Conservation (phyloP, 1,139 yeast species). For the Geotrichum reessii region DNA sequence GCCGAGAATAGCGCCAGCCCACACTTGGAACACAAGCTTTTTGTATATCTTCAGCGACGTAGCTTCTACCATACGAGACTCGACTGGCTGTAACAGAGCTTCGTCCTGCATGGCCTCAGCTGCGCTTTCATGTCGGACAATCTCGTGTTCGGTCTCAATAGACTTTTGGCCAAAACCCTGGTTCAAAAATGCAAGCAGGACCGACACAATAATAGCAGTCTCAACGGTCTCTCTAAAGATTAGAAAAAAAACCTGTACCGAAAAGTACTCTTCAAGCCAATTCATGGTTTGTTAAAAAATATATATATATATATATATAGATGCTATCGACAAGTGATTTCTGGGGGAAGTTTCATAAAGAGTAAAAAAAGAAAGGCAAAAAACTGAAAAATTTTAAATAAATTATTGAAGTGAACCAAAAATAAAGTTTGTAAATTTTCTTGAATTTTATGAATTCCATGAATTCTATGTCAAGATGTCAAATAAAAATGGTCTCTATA, state of each 20-base stretch:
- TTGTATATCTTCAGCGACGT: constrained; percentile 7
- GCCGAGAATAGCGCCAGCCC: constrained; percentile 77
- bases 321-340: too few species aligned
- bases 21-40: constrained; percentile 59
- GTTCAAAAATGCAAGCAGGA: constrained; percentile 70
- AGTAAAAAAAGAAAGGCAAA: too few species aligned
- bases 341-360: too few species aligned
- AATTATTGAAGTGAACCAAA: too few species aligned
- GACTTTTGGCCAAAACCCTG: constrained; percentile 42
- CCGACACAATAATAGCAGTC: constrained; percentile 83
- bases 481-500: too few species aligned
- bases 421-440: too few species aligned
- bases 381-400: too few species aligned
- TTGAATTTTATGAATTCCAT: too few species aligned
- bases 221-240: constrained; percentile 83
- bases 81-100: neutral
- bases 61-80: neutral
- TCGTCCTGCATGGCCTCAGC: neutral
- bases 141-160: constrained; percentile 7
- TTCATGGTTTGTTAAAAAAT: neutral
- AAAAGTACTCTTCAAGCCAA: constrained; percentile 48
- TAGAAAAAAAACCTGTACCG: constrained; percentile 79
- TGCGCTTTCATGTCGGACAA: neutral
- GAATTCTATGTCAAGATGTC: too few species aligned
- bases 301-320: too few species aligned